A percentile compares a stretch with the other conserved stretches of the same genome.
Evolutionary conservation across 768 basidiomycete genomes (phyloP).

Genomic region (Boletellus sp.): DNA sequence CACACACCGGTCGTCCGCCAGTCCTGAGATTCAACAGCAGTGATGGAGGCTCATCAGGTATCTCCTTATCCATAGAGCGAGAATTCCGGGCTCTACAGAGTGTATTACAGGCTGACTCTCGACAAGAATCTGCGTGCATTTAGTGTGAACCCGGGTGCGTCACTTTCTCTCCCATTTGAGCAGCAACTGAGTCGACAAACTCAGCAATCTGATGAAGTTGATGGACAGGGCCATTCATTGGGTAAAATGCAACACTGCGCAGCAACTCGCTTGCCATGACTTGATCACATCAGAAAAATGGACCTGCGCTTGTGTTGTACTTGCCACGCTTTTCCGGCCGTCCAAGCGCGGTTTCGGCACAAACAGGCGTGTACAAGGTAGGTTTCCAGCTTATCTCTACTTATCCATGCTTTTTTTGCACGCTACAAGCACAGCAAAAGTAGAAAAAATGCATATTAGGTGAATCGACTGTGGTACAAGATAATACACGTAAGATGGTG

Average conservation of each 20-base stretch:
- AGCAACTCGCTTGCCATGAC: conserved; percentile 14
- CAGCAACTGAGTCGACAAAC: background rate
- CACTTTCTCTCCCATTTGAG: background rate
- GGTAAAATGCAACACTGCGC: conserved; percentile 13
- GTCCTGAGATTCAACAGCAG: background rate
- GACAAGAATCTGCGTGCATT: conserved; percentile 23
- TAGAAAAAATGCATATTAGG: no score
- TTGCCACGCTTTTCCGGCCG: no score
- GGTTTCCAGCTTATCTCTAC: no score
- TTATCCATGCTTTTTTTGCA: no score
- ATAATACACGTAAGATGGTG: no score
- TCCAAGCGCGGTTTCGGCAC: no score
- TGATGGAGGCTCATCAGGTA: conserved; percentile 6
- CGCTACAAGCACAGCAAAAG: no score
- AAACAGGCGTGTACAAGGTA: no score
- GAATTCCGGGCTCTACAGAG: background rate
- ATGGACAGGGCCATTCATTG: conserved; percentile 6
- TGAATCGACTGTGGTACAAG: no score
- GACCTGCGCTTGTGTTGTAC: no score
- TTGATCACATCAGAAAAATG: no score
- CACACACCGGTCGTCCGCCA: conserved; percentile 3
- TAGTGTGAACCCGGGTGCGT: conserved; percentile 8
- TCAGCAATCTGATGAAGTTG: conserved; percentile 12
- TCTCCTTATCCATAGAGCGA: conserved; percentile 23
- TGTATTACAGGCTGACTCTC: conserved; percentile 5